Percentiles rank a stretch among this genome's conserved stretches.
phyloP scores from a whole-genome alignment of 495 filamentous ascomycete genomes.

The Daldinia loculata region DNA sequence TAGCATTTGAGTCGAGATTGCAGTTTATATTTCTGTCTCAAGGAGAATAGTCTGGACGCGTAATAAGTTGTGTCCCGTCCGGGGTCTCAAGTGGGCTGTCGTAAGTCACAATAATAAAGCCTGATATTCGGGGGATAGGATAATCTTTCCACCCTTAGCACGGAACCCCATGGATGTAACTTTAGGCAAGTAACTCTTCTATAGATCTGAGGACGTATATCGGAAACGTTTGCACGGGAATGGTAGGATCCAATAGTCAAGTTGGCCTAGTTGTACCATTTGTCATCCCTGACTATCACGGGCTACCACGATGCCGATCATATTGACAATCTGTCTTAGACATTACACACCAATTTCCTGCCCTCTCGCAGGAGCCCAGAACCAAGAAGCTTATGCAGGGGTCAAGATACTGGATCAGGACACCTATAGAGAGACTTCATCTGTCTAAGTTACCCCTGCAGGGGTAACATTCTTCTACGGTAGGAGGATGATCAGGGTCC shows the following conservation, averaged over 20 bases:
- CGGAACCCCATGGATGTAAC: conserved; percentile 41
- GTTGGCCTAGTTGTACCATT: conserved; percentile 26
- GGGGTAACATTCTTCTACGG: conserved; percentile 14
- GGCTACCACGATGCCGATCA: conserved; percentile 32
- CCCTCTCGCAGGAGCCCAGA: conserved; percentile 24
- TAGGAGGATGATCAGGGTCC: conserved; percentile 33
- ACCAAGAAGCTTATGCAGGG: conserved; percentile 34
- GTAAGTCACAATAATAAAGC: conserved; percentile 35
- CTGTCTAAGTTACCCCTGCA: conserved; percentile 17
- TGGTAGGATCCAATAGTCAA: conserved; percentile 39
- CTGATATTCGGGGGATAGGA: conserved; percentile 44
- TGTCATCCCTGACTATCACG: conserved; percentile 42
- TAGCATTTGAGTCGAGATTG: conserved; percentile 36
- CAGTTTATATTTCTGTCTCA: conserved; percentile 39
- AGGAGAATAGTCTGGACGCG: conserved; percentile 32
- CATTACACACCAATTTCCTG: conserved; percentile 23
- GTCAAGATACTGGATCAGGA: conserved; percentile 26
- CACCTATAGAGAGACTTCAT: conserved; percentile 21
- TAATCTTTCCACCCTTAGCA: conserved; percentile 48
- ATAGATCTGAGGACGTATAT: conserved; percentile 38
- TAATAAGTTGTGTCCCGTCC: conserved; percentile 30
- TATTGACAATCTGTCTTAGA: conserved; percentile 43
- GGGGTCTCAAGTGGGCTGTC: conserved; percentile 6
- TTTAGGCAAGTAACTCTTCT: conserved; percentile 41
- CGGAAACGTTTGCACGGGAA: conserved; percentile 39